Evolutionary conservation across 2,329 filamentous ascomycete genomes (phyloP), one percentile per base, ranked within the genome.

Genomic region (Fusarium oxysporum): DNA sequence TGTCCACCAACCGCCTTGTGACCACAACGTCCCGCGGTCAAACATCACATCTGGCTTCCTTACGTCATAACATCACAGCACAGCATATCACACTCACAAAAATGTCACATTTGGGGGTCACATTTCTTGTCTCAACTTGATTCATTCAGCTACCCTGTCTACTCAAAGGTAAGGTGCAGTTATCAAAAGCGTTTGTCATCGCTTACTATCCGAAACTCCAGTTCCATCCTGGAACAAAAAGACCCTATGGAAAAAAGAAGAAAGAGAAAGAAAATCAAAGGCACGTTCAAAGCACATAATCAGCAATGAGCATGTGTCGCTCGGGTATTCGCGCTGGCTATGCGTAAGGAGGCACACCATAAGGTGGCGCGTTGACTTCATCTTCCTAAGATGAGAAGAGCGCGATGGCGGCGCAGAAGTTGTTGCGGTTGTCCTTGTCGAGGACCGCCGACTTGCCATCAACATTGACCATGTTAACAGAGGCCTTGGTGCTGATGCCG

Each of bases 401-500:
- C 32, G 89, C 88, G 65, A 92, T 81, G 32, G 89, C 88, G 8
- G 88, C 89, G 75, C 90, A 91, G 77, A 91, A 93, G 75, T 86
- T 90, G 81, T 90, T 92, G 62, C 88, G 84, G 82, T 93, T 92
- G 80, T 92, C 89, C 57, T 80, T 81, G 73, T 91, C 89, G 8
- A 88, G 79, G 53, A 86, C 88, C 4, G 83, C 83, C 19, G 84
- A 81, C 77, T 85, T 74, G 43, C 90, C 90, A 73, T 92, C 84
- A 23, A 92, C 79, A 2, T 87, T 91, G 67, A 95, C 83, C 92
- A 95, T 94, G 82, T 93, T 94, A 57, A 88, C 85, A 28, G 90
- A 87, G 7, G 92, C 92, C 85, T 94, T 94, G 70, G 93, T 95
- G 83, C 87, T 93, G 62, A 95, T 82, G 12, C 89, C 93, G 71